Percentiles rank a stretch among this genome's conserved stretches.
Evolutionary conservation across 768 basidiomycete species (phyloP).

Genomic region (Tricholoma furcatifolium): DNA sequence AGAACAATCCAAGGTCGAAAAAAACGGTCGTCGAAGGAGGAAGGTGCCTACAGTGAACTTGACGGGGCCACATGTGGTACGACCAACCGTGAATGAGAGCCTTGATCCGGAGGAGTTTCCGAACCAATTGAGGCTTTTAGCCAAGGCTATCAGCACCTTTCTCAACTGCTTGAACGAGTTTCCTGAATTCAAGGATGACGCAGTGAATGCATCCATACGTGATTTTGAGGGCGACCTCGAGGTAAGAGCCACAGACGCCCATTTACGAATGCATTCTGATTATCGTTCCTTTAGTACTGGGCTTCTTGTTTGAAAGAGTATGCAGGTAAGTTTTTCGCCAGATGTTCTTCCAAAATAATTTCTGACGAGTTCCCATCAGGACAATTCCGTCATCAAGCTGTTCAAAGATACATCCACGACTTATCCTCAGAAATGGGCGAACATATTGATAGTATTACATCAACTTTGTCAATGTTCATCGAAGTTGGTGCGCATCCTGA

Average conservation of each 20-base stretch:
- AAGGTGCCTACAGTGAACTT: conserved; percentile 32
- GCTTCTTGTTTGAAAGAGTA: conserved; percentile 69
- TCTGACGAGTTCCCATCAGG: conserved; percentile 33
- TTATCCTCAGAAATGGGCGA: conserved; percentile 73
- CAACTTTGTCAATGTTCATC: conserved; percentile 70
- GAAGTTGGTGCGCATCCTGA: conserved; percentile 56
- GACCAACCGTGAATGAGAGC: conserved; percentile 53
- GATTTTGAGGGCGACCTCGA: conserved; percentile 71
- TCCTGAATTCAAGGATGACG: conserved; percentile 75
- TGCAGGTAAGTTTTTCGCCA: conserved; percentile 36
- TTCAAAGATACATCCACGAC: conserved; percentile 75
- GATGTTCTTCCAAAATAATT: neutral
- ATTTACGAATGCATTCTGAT: conserved; percentile 3
- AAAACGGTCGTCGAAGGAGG: conserved; percentile 29
- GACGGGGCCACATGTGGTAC: conserved; percentile 47
- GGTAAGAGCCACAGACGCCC: conserved; percentile 31
- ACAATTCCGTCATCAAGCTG: conserved; percentile 70
- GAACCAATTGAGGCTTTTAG: conserved; percentile 57
- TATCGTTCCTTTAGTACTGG: conserved; percentile 57
- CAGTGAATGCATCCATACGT: conserved; percentile 62
- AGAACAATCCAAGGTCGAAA: conserved; percentile 24
- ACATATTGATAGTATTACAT: conserved; percentile 67
- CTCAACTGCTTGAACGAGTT: conserved; percentile 74
- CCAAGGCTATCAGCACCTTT: conserved; percentile 67
- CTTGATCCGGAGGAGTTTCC: conserved; percentile 69